Evolutionary conservation across 345 rosid genomes (phyloP).

Genomic region (Eucalyptus cloeziana): DNA sequence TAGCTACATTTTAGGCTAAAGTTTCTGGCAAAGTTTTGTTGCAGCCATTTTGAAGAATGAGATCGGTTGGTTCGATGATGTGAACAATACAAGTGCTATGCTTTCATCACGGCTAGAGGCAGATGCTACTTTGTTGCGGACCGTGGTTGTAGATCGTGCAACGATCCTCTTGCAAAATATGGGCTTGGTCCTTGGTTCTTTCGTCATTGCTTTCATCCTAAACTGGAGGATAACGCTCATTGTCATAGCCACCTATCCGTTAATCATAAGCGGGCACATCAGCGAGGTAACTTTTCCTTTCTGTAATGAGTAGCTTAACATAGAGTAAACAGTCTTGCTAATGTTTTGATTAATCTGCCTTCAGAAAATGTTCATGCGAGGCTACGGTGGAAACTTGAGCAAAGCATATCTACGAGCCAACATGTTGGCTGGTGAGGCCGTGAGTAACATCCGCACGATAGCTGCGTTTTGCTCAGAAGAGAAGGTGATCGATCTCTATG

Average conservation of each 20-base stretch:
- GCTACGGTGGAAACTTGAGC: slow-evolving; percentile 91
- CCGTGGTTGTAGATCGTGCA: slow-evolving; percentile 73
- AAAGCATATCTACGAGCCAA: slow-evolving; percentile 90
- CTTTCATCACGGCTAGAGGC: slow-evolving; percentile 75
- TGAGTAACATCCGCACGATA: slow-evolving; percentile 85
- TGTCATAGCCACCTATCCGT: slow-evolving; percentile 73
- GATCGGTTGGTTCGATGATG: slow-evolving; percentile 92
- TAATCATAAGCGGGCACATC: slow-evolving; percentile 87
- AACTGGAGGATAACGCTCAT: slow-evolving; percentile 95
- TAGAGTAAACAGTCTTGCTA: not conserved
- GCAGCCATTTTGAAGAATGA: slow-evolving; percentile 86
- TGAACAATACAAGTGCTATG: slow-evolving; percentile 72
- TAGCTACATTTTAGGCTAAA: not conserved
- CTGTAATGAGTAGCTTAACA: not conserved
- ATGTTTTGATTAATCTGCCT: not conserved
- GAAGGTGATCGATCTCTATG: slow-evolving; percentile 71
- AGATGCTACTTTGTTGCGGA: slow-evolving; percentile 66
- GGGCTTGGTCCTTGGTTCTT: slow-evolving; percentile 64
- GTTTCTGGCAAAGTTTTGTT: not conserved
- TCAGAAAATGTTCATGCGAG: slow-evolving; percentile 96
- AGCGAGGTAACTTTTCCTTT: slow-evolving; percentile 58
- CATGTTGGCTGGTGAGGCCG: slow-evolving; percentile 95
- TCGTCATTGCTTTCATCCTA: slow-evolving; percentile 70
- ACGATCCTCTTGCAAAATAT: slow-evolving; percentile 74
- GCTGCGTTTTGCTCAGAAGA: slow-evolving; percentile 92